Base-by-base conservation (phyloP, 768 basidiomycete species). In the Boletus tomentosulus region DNA sequence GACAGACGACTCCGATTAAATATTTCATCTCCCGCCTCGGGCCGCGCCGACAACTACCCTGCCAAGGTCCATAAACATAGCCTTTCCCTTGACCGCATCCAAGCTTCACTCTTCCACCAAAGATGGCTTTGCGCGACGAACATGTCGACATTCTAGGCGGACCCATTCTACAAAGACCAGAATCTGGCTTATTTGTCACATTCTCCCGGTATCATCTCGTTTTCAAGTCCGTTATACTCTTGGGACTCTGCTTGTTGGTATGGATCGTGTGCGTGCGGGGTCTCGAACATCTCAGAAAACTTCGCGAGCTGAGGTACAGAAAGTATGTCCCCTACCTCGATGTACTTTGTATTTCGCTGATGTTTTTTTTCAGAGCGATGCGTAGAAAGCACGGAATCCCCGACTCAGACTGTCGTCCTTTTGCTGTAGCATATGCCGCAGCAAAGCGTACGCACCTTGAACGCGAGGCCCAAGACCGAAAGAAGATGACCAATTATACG, bases 381-480 rank as follows among this genome's bases (percentile, higher is more conserved):
- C 82, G 90, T 56, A 76, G 90, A 59, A 77, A 80, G 71, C 82
- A 90, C 64, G 91, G 90, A 44, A 92, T 92, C 55, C 91, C 90
- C 16, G 90, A 92, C 74, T 77, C 76, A 53, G 90, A 92, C 74
- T 77, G 83, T 58, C 78, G 90, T 31, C 88, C 90, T 12, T 92
- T 92, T 77, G 87, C 87, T 67, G 87, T 92, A 58, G 91, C 90
- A n/a, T 89, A 88, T 70, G 81, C 88, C 59, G 87, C 86, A 54
- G 85, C 83, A 37, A 71, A 77, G 56, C 76, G 76, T 51, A 73
- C 78, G 44, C 78, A 80, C 57, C 76, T 81, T 62, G 81, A 86
- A 62, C 71, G 69, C 50, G 73, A 79, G 60, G 77, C 76, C 49
- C 72, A 73, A 46, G 68, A 73, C 67, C 59, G 70, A 65, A 64